Evolutionary conservation across 768 basidiomycete genomes (phyloP), one percentile per base, ranked within the genome.

Genomic region (Leccinum ochraceum): DNA sequence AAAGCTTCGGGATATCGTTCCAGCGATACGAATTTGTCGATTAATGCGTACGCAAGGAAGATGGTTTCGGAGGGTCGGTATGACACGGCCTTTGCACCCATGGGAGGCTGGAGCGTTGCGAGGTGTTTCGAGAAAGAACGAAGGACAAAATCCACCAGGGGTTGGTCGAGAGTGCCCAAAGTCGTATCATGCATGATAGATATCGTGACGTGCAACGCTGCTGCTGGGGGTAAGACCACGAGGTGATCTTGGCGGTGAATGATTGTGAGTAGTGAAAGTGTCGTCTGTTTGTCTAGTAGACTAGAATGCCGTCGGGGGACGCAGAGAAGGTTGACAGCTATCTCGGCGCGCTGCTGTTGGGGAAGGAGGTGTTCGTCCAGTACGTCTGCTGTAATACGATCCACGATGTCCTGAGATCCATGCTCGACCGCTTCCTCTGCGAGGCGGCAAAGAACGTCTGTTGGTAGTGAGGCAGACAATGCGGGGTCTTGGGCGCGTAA

Each of bases 381-480:
- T 70, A 79, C 62, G 76, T 77, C 76, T 78, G 75, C 70, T 57
- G 76, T 52, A 67, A 77, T 72, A 77, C 66, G 50, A 78, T 71
- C 76, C 77, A 77, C 61, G 52, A 77, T 71, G 53, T 58, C 59
- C 63, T 71, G 53, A 50, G 66, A 71, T 76, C 72, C 67, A 66
- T 68, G 57, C 55, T 65, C 63, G 61, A 62, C 63, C 60, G 76
- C 77, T 49, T 62, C 65, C 50, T 69, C 62, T 32, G 74, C 75
- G 66, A 78, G 60, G 44, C 59, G 54, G 53, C 60, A 66, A 58
- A 70, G 75, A 65, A 69, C 69, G 37, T 63, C 68, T 10, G 65
- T 63, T 53, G 75, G 71, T 28, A 75, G 48, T 48, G 61, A 67
- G 46, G 61, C 62, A 24, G 68, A 51, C 3, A 69, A 44, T 48